These are phyloP conservation scores for Dicorynia guianensis DNA, from an alignment of 306 rosid genomes.

Conservation along the genomic window DNA sequence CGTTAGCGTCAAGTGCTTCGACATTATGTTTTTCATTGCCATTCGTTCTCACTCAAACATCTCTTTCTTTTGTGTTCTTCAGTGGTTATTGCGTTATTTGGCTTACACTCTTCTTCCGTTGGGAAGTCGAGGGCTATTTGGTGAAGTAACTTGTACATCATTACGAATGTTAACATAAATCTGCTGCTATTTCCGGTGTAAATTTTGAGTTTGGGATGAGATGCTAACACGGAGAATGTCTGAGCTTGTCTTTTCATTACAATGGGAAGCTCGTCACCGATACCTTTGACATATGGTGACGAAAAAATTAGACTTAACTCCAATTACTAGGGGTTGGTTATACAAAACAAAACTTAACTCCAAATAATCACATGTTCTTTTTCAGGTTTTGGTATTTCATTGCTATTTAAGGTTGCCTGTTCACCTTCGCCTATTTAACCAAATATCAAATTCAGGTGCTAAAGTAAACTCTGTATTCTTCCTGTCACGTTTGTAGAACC, in stretches of 20 bases:
- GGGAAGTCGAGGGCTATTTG: background rate
- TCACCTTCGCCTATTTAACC: background rate
- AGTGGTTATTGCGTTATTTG: slow-evolving; percentile 5
- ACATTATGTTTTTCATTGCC: background rate
- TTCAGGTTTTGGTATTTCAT: slow-evolving; percentile 26
- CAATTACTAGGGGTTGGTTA: slow-evolving; percentile 7
- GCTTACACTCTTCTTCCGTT: background rate
- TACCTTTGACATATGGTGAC: background rate
- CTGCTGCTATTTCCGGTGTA: background rate
- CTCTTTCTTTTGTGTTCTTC: background rate
- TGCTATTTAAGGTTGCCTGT: background rate
- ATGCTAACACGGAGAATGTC: background rate
- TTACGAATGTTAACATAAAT: background rate
- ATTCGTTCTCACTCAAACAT: background rate
- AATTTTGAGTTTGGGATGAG: background rate
- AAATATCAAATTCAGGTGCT: background rate
- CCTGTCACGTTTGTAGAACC: background rate
- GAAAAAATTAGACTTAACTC: background rate
- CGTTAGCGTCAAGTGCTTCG: background rate
- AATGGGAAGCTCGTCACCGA: background rate
- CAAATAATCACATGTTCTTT: background rate
- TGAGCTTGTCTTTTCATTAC: background rate
- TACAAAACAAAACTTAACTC: background rate
- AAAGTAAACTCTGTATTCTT: background rate
- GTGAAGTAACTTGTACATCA: background rate